Base-by-base conservation (phyloP, 1,284 basidiomycete species). In the Omphalotus olearius region DNA sequence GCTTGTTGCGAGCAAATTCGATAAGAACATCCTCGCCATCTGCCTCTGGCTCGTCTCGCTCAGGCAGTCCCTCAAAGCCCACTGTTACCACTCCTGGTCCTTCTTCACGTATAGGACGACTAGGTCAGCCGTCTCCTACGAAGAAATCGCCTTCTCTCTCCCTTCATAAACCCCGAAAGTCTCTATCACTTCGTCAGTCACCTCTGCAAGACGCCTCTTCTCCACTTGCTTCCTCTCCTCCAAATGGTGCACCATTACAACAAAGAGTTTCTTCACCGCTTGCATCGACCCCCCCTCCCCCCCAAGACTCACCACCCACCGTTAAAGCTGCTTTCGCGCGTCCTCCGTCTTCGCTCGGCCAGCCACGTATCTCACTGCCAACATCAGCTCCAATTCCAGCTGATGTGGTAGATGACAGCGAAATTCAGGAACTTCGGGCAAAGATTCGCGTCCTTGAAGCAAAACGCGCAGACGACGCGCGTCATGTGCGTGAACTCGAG, bases 371-470 rank as follows among this genome's bases (percentile, higher is more conserved):
- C 4, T 66, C 63, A 16, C 47, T 17, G 45, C 44, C 62, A 59
- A 25, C 30, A 33, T 33, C 30, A 47, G 50, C n/a, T 17, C 57
- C 23, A 50, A 28, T n/a, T 49, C 45, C 50, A 56, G 46, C 45
- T 49, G 33, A 59, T 33, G 52, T 59, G 14, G 62, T 62, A 52
- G 74, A 77, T 53, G 83, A 87, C 54, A 68, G 75, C 39, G 88
- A 89, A 60, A 65, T 85, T 2, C 89, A 92, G 67, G 93, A 96
- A 66, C 73, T 94, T 45, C 83, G 87, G 37, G 88, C 88, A 47
- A 93, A 91, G 66, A 75, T 91, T 17, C 82, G 91, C 28, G 82
- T 96, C 3, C 72, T 97, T 18, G 96, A 99, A 70, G 81, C 82
- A 16, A 88, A 92, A 62, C 85, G 92, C 13, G 80, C 83, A 1